Conservation (phyloP, 306 rosid species). For the Sindora glabra region DNA sequence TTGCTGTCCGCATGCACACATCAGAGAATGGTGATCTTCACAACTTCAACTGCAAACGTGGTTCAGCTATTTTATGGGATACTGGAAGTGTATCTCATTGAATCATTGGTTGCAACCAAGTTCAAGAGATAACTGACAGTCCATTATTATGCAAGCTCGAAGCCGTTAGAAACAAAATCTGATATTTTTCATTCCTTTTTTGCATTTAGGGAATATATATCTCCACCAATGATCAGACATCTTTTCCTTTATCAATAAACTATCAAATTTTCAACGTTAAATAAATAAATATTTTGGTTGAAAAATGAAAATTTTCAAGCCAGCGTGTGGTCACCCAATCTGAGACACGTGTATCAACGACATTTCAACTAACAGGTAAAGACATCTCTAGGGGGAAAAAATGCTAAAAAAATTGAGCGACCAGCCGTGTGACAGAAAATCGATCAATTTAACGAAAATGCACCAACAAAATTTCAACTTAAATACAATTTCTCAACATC, state of each 20-base stretch:
- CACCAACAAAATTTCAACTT: background rate
- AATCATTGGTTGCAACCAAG: background rate
- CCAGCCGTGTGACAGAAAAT: background rate
- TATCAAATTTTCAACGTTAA: background rate
- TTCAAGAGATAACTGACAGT: background rate
- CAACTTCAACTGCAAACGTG: background rate
- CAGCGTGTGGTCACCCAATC: background rate
- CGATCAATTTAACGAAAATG: slow-evolving; percentile 1
- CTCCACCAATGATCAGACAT: background rate
- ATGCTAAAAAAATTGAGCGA: background rate
- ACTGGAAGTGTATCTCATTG: background rate
- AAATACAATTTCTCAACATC: background rate
- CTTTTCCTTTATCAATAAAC: background rate
- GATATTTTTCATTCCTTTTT: background rate
- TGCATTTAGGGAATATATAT: background rate
- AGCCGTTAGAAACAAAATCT: background rate
- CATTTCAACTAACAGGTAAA: background rate
- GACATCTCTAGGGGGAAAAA: background rate
- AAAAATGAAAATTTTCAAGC: background rate
- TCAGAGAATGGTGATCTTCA: background rate
- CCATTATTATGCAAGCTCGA: background rate
- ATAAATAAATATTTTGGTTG: background rate
- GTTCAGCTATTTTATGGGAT: background rate
- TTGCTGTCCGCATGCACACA: background rate
- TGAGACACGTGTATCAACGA: background rate